These are phyloP conservation scores for Pelargonium cotyledonis DNA, from an alignment of 441 rosid species.

Conservation along the genomic window DNA sequence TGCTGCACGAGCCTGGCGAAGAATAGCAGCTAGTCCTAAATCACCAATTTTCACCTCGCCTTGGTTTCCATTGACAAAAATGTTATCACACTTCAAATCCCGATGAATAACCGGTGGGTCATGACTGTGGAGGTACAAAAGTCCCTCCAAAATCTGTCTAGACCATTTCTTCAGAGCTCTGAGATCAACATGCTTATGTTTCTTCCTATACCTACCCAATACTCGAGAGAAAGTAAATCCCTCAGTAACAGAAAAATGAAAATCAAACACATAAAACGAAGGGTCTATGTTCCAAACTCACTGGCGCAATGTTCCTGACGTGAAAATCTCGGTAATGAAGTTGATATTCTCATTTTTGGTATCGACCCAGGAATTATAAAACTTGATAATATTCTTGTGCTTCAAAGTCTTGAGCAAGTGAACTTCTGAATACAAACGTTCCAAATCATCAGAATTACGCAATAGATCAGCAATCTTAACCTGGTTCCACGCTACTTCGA, in stretches of 20 bases:
- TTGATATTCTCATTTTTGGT: constrained; percentile 69
- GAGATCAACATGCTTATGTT: constrained; percentile 78
- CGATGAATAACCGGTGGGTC: constrained; percentile 96
- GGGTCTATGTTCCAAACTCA: constrained; percentile 25
- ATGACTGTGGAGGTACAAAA: constrained; percentile 72
- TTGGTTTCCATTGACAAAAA: constrained; percentile 88
- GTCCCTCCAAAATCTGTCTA: constrained; percentile 84
- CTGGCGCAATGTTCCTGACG: constrained; percentile 98
- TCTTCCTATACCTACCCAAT: constrained; percentile 58
- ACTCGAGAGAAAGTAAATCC: neutral
- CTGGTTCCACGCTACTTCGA: constrained; percentile 98
- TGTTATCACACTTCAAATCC: constrained; percentile 96
- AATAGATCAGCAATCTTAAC: constrained; percentile 82
- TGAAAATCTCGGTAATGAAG: constrained; percentile 91
- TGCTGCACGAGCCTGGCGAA: constrained; percentile 75
- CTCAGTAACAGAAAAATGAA: neutral
- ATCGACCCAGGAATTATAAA: constrained; percentile 91
- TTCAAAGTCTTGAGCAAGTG: constrained; percentile 85
- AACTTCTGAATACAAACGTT: constrained; percentile 84
- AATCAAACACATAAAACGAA: neutral
- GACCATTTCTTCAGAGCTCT: constrained; percentile 98
- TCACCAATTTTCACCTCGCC: constrained; percentile 89
- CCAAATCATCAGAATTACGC: constrained; percentile 84
- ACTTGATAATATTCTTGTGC: constrained; percentile 89
- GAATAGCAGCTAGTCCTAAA: constrained; percentile 79